These are phyloP conservation scores for Silene vulgaris DNA, from an alignment of 179 eudicot genomes.

Conservation along the genomic window DNA sequence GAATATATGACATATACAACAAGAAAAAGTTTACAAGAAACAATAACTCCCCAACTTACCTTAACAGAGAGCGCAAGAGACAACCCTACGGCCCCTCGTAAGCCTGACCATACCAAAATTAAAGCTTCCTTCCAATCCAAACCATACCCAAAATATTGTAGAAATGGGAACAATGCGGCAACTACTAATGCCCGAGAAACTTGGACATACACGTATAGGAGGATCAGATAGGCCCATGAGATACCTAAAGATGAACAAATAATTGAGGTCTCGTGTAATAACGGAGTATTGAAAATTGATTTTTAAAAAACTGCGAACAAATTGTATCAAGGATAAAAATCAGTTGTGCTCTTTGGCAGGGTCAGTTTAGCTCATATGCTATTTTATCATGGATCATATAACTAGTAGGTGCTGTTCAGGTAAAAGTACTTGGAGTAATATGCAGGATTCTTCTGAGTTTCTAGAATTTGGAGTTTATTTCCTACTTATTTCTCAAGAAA, in stretches of 20 bases:
- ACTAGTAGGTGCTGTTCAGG: background rate
- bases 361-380: background rate
- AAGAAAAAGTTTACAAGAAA: background rate
- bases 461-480: background rate
- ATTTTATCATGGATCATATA: background rate
- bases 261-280: too few relatives aligned
- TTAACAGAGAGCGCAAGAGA: conserved; percentile 86
- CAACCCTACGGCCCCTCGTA: conserved; percentile 89
- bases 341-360: background rate
- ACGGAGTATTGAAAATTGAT: too few relatives aligned
- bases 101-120: conserved; percentile 80
- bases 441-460: background rate
- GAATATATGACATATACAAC: background rate
- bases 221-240: conserved; percentile 82
- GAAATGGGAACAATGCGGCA: conserved; percentile 63
- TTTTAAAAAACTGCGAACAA: too few relatives aligned
- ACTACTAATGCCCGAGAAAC: conserved; percentile 66
- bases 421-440: background rate
- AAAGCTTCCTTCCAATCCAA: conserved; percentile 94
- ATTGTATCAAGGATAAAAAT: background rate
- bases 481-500: background rate
- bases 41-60: conserved; percentile 40
- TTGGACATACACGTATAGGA: conserved; percentile 71
- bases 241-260: conserved; percentile 36
- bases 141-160: conserved; percentile 80